Evolutionary conservation across 805 yeast species (phyloP).

Genomic region (Metschnikowia peoriensis): DNA sequence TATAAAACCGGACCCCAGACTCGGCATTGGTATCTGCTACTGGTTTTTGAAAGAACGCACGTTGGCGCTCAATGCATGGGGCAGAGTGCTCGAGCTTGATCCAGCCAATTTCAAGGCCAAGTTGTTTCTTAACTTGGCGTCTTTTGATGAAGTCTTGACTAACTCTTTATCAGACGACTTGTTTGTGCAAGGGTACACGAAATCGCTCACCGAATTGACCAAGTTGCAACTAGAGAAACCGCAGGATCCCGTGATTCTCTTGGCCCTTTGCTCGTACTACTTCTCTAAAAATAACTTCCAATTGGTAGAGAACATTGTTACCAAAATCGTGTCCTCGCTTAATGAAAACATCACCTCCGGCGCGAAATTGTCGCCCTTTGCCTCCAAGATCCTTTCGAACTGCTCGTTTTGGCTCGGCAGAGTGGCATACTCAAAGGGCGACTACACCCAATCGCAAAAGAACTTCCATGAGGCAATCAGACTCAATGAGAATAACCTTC

Average conservation of each 20-base stretch:
- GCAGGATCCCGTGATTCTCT: conserved; percentile 59
- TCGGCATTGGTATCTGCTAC: conserved; percentile 92
- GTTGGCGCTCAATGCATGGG: conserved; percentile 82
- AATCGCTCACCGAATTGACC: conserved; percentile 52
- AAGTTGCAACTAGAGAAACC: conserved; percentile 39
- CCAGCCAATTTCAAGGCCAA: conserved; percentile 59
- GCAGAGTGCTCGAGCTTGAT: conserved; percentile 67
- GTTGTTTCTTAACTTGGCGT: conserved; percentile 63
- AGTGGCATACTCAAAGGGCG: conserved; percentile 57
- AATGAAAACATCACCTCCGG: conserved; percentile 17
- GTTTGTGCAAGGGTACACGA: conserved; percentile 58
- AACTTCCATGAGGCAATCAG: conserved; percentile 71
- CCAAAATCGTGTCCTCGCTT: conserved; percentile 40
- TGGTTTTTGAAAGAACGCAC: conserved; percentile 81
- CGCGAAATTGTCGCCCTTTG: conserved; percentile 26
- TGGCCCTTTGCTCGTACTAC: conserved; percentile 66
- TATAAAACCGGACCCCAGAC: conserved; percentile 84
- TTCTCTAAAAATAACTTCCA: conserved; percentile 66
- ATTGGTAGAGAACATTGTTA: conserved; percentile 55
- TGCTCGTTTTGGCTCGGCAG: conserved; percentile 80
- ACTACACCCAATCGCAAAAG: conserved; percentile 68
- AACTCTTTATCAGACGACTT: conserved; percentile 56
- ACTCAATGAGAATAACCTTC: conserved; percentile 58
- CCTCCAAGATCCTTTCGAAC: conserved; percentile 34
- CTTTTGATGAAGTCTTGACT: conserved; percentile 61